Base-by-base conservation (phyloP, 495 filamentous ascomycete species). In the Pseudevernia furfuracea region DNA sequence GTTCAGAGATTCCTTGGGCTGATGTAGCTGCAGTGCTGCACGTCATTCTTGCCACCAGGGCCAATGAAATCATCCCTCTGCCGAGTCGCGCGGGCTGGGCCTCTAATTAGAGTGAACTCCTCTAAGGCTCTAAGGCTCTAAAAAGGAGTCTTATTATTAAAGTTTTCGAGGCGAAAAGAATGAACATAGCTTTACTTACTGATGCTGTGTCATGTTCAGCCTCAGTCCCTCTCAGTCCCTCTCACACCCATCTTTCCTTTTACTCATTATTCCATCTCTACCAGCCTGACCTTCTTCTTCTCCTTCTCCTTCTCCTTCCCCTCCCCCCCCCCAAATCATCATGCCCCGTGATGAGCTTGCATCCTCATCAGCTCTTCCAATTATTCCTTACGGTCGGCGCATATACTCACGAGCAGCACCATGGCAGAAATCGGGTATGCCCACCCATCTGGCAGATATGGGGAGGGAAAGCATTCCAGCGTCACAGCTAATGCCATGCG, bases 361-460 rank as follows among this genome's bases (percentile, higher is more conserved):
- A 21, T 36, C 17, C 6, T 37, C 21, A 44, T 17, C 28, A 34
- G 4, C 44, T 43, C 38, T 37, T 11, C 12, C 32, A 23, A 2
- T 48, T n/a, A 7, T 28, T 34, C 0, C 10, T 1, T 9, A 63
- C 39, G 21, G 8, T 38, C 7, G 14, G 30, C 61, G 30, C 53
- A 23, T 19, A 28, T 17, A 37, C 38, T 14, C 21, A 37, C 41
- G 1, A 19, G 2, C 59, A 60, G 25, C 64, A 46, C 36, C 7
- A 66, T 66, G 64, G 59, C 64, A 48, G 64, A 66, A 30, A n/a
- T 62, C 12, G 46, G 59, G 48, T 62, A 66, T 36, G 59, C 41
- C 61, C 28, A 39, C 15, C 30, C 37, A 56, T 14, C 30, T 3
- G 25, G 30, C 32, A 49, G 34, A 28, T 11, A 46, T 14, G 28